A percentile compares a stretch with the other conserved stretches of the same genome.
Conservation (phyloP, 805 yeast genomes). For the Candida nemodendra region DNA sequence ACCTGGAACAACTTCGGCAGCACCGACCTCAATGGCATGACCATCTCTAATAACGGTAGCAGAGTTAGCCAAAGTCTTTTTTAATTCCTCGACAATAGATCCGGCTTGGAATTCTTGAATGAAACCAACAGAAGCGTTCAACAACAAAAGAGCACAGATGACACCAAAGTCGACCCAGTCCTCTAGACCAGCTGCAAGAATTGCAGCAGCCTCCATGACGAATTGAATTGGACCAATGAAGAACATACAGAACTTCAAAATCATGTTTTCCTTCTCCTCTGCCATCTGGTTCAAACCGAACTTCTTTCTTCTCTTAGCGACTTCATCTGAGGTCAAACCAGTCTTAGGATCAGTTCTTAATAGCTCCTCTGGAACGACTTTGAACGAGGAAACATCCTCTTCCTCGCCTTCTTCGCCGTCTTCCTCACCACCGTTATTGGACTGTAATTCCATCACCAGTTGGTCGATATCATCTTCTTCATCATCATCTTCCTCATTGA, state of each 20-base stretch:
- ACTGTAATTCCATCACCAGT: conserved; percentile 76
- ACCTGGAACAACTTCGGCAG: conserved; percentile 92
- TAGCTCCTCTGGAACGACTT: conserved; percentile 83
- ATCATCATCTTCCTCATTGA: conserved; percentile 48
- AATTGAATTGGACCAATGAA: conserved; percentile 95
- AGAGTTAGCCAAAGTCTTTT: conserved; percentile 89
- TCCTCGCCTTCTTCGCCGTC: conserved; percentile 54
- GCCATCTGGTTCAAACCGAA: conserved; percentile 89
- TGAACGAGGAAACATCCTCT: conserved; percentile 55
- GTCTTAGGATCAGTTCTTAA: conserved; percentile 75
- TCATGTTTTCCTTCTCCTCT: conserved; percentile 78
- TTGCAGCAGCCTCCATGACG: conserved; percentile 97
- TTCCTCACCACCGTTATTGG: conserved; percentile 49
- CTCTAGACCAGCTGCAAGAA: conserved; percentile 91
- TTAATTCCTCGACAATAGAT: conserved; percentile 94
- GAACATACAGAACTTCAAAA: conserved; percentile 80
- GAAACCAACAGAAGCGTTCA: conserved; percentile 94
- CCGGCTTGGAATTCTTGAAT: conserved; percentile 98
- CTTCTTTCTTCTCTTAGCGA: conserved; percentile 80
- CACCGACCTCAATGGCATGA: conserved; percentile 67
- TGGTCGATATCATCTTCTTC: conserved; percentile 71
- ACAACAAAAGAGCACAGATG: conserved; percentile 78
- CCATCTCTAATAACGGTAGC: conserved; percentile 87
- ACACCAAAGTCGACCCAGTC: conserved; percentile 99
- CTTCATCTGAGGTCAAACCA: conserved; percentile 81